These are phyloP conservation scores for Epichloe coenophiala DNA, from an alignment of 2,329 filamentous ascomycete genomes.

Conservation along the genomic window DNA sequence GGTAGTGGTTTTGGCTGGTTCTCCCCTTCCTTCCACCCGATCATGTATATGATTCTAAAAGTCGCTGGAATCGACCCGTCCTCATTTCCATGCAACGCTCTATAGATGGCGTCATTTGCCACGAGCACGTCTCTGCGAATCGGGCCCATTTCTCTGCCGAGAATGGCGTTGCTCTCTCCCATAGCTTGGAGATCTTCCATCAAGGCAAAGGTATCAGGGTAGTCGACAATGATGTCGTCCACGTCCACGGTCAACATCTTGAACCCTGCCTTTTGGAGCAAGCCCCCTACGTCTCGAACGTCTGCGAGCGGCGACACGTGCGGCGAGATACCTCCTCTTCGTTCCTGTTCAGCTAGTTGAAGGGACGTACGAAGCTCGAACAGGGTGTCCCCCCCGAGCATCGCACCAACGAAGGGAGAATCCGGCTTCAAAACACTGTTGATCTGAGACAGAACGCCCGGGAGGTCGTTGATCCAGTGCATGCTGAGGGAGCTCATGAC, in stretches of 20 bases:
- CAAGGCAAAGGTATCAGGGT: slow-evolving; percentile 74
- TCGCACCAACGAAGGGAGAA: slow-evolving; percentile 81
- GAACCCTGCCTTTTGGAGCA: slow-evolving; percentile 79
- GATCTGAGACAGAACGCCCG: slow-evolving; percentile 69
- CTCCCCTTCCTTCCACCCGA: slow-evolving; percentile 84
- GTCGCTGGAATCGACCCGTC: slow-evolving; percentile 73
- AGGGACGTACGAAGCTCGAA: slow-evolving; percentile 88
- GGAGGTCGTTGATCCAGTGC: slow-evolving; percentile 97
- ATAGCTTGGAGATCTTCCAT: slow-evolving; percentile 94
- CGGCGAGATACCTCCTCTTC: slow-evolving; percentile 79
- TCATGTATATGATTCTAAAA: slow-evolving; percentile 95
- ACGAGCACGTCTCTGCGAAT: slow-evolving; percentile 74
- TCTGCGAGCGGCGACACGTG: slow-evolving; percentile 87
- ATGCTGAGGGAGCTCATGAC: slow-evolving; percentile 80
- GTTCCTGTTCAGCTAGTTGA: slow-evolving; percentile 82
- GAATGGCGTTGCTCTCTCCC: slow-evolving; percentile 84
- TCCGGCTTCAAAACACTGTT: slow-evolving; percentile 84
- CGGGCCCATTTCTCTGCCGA: slow-evolving; percentile 68
- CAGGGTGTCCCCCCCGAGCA: slow-evolving; percentile 84
- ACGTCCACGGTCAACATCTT: slow-evolving; percentile 94
- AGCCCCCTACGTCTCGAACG: slow-evolving; percentile 82
- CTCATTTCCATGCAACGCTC: slow-evolving; percentile 70
- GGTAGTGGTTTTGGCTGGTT: slow-evolving; percentile 68
- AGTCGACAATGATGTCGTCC: slow-evolving; percentile 93
- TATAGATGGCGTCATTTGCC: slow-evolving; percentile 80